Evolutionary conservation across 2,329 filamentous ascomycete species (phyloP), one percentile per base, ranked within the genome.

Genomic region (Tolypocladium nubicola): DNA sequence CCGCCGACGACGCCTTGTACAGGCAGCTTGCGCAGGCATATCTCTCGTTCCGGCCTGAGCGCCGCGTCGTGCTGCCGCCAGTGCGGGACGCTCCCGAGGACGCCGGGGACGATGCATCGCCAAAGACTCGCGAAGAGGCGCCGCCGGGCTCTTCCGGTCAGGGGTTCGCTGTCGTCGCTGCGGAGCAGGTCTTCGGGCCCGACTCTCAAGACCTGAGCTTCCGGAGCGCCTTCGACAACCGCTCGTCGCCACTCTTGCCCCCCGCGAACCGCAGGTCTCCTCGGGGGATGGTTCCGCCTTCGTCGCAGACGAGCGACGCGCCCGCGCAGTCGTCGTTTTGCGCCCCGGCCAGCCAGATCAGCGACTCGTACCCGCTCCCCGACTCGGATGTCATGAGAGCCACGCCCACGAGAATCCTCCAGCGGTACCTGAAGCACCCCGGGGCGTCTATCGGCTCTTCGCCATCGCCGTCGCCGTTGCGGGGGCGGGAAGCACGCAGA

Each of bases 321-420:
- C 57, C 39, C 37, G 66, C 68, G 3, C 69, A 70, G 41, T 60
- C 62, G 35, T 74, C 76, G 54, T 78, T 74, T 73, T 65, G 66
- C 50, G 67, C 73, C 16, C 77, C 76, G 2, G 74, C 78, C 0
- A 83, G 79, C 57, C 71, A 79, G 35, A 73, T 85, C 23, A 74
- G 73, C 11, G 82, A 86, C 63, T 86, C 82, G 0, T 77, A 82
- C 61, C 77, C 64, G 54, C 68, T 74, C 59, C 71, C 71, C 9
- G 66, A 67, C 53, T 57, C 64, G 5, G 61, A 60, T 6, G 30
- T 71, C 23, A 56, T 70, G 13, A 59, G 60, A 10, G 60, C 61
- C 21, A 79, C 82, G 0, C 81, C 82, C 0, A 78, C 76, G 1
- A 73, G 77, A 43, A 68, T 81, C 1, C 62, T 84, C 13, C 75